Evolutionary conservation across 2,329 filamentous ascomycete genomes (phyloP).

Genomic region (Colletotrichum salicis): DNA sequence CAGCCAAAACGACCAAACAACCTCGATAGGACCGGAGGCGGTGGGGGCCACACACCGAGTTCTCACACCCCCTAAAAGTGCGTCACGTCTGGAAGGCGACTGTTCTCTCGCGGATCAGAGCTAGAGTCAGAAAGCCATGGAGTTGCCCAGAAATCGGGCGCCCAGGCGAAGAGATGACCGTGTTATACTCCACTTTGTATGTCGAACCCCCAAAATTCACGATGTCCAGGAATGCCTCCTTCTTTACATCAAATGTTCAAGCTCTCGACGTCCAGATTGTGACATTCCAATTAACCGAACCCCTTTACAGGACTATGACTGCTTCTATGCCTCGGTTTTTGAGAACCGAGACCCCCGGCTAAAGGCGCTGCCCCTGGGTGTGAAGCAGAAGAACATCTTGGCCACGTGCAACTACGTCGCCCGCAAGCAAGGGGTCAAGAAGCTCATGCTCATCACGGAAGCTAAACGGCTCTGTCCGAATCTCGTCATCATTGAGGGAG

Average conservation of each 20-base stretch:
- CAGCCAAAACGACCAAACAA: slow-evolving; percentile 1
- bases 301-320: slow-evolving; percentile 76
- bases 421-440: slow-evolving; percentile 76
- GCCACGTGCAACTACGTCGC: slow-evolving; percentile 96
- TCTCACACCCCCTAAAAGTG: neutral
- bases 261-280: slow-evolving; percentile 2
- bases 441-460: slow-evolving; percentile 86
- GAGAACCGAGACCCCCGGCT: slow-evolving; percentile 82
- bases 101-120: slow-evolving; percentile 29
- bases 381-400: slow-evolving; percentile 93
- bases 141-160: slow-evolving; percentile 42
- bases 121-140: slow-evolving; percentile 41
- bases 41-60: slow-evolving; percentile 4
- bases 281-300: neutral
- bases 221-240: slow-evolving; percentile 23
- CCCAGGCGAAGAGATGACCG: slow-evolving; percentile 69
- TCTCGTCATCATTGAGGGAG: slow-evolving; percentile 84
- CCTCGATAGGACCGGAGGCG: slow-evolving; percentile 4
- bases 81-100: neutral
- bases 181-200: slow-evolving; percentile 84
- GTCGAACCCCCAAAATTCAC: slow-evolving; percentile 40
- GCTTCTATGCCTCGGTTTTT: slow-evolving; percentile 93
- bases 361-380: slow-evolving; percentile 78
- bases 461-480: slow-evolving; percentile 85
- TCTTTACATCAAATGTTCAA: slow-evolving; percentile 14